Conservation (phyloP, 202 grass and related monocot species). For the Miscanthus sacchariflorus region DNA sequence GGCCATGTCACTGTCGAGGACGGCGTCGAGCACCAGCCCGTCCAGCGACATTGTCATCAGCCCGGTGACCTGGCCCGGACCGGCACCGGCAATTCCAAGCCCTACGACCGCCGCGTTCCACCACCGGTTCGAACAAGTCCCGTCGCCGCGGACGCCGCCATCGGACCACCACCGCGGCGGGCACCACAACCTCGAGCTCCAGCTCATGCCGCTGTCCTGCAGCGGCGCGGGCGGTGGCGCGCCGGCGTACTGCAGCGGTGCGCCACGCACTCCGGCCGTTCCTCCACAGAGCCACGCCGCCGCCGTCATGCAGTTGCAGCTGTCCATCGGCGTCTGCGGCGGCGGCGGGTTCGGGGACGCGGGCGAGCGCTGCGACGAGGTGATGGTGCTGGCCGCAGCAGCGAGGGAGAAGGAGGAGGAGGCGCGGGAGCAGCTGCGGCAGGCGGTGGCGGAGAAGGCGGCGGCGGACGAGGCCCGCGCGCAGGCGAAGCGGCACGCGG, state of each 20-base stretch:
- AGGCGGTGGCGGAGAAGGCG: constrained; percentile 63
- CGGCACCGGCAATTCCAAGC: constrained; percentile 36
- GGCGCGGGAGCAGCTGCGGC: constrained; percentile 60
- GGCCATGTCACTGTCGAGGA: constrained; percentile 46
- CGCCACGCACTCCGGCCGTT: not conserved
- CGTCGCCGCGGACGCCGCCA: constrained; percentile 40
- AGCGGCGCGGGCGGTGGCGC: not conserved
- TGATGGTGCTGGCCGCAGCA: not conserved
- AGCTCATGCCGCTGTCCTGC: constrained; percentile 67
- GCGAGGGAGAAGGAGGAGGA: constrained; percentile 23
- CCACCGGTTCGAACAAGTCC: constrained; percentile 41
- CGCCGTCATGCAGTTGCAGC: constrained; percentile 56
- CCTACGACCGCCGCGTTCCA: constrained; percentile 41
- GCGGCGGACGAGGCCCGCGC: constrained; percentile 76
- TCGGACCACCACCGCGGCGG: constrained; percentile 7
- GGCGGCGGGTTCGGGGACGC: not conserved
- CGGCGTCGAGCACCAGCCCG: constrained; percentile 66
- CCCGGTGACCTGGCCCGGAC: constrained; percentile 52
- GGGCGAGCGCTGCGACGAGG: not conserved
- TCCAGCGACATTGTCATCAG: constrained; percentile 78
- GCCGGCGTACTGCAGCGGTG: not conserved
- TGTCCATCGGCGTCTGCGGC: constrained; percentile 63
- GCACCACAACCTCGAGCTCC: constrained; percentile 73
- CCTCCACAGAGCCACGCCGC: not conserved
- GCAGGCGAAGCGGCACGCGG: constrained; percentile 71